Conservation (phyloP, 345 rosid species). For the Hypericum androsaemum region DNA sequence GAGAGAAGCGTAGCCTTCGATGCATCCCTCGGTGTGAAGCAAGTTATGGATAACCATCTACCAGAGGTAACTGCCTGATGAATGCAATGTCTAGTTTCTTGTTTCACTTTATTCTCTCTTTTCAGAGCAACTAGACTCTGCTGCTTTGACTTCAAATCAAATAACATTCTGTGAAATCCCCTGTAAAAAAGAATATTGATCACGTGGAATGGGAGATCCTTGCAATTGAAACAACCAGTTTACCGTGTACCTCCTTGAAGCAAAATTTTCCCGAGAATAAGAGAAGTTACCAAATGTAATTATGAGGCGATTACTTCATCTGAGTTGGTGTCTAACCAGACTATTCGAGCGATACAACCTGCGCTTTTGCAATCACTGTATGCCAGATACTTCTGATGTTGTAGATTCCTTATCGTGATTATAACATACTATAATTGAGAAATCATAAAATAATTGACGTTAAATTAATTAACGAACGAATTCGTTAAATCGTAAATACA, state of each 20-base stretch:
- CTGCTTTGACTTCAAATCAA: constrained; percentile 8
- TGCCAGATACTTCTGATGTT: too few species aligned
- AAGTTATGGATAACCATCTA: constrained; percentile 17
- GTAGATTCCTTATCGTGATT: too few species aligned
- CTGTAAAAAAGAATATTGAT: constrained; percentile 5
- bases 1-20: constrained; percentile 13
- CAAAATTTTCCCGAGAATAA: not conserved
- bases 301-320: not conserved
- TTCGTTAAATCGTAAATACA: too few species aligned
- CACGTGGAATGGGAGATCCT: constrained; percentile 2
- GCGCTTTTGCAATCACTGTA: too few species aligned
- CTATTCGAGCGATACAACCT: too few species aligned
- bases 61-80: constrained; percentile 52
- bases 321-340: not conserved
- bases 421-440: too few species aligned
- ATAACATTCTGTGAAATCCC: not conserved
- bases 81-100: constrained; percentile 16
- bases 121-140: not conserved
- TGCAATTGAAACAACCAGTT: constrained; percentile 1
- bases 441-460: too few species aligned
- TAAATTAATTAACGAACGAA: too few species aligned
- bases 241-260: constrained; percentile 18
- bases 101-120: not conserved
- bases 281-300: not conserved
- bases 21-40: constrained; percentile 23